These are phyloP conservation scores for Colletotrichum tropicale DNA, from an alignment of 2,329 filamentous ascomycete genomes.

Conservation along the genomic window DNA sequence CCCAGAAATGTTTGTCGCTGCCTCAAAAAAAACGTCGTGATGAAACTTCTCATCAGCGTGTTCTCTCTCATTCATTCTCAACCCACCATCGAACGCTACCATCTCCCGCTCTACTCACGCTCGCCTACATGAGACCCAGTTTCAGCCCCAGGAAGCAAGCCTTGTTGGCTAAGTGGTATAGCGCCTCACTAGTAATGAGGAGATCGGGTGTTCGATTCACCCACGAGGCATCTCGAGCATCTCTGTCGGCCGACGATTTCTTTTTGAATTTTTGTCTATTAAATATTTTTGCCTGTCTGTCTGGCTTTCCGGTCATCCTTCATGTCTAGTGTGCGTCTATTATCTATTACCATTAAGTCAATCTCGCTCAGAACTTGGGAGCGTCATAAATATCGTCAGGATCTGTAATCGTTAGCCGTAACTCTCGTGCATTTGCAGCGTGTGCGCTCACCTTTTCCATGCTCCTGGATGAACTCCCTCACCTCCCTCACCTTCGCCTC, in stretches of 20 bases:
- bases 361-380: constrained; percentile 43
- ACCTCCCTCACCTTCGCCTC: constrained; percentile 51
- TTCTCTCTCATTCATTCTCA: accelerated
- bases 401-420: constrained; percentile 37
- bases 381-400: constrained; percentile 56
- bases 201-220: constrained; percentile 24
- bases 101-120: background rate
- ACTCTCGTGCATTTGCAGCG: background rate
- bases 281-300: background rate
- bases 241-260: accelerated
- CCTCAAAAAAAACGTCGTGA: background rate
- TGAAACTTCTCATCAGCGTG: background rate
- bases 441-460: constrained; percentile 54
- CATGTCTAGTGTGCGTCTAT: background rate
- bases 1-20: background rate
- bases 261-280: background rate
- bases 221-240: constrained; percentile 12
- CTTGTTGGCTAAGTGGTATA: constrained; percentile 25
- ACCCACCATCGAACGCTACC: background rate
- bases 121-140: background rate
- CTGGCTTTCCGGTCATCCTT: no score
- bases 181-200: constrained; percentile 25
- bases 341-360: background rate
- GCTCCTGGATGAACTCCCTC: constrained; percentile 53
- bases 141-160: background rate